A percentile compares a stretch with the other conserved stretches of the same genome.
These are phyloP conservation scores for Echinochloa phyllopogon DNA, from an alignment of 176 grass and related monocot species.

Conservation along the genomic window DNA sequence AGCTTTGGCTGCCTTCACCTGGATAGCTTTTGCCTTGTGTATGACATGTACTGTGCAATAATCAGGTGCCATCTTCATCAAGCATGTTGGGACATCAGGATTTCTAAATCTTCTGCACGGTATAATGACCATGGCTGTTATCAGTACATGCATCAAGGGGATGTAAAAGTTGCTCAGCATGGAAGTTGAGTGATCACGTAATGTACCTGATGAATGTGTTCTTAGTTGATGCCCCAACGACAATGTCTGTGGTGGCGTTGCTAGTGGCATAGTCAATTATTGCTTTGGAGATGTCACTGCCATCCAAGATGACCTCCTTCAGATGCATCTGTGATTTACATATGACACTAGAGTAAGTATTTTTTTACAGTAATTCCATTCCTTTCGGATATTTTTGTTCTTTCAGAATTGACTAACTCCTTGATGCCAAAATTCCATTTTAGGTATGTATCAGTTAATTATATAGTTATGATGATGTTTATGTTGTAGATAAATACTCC, in stretches of 20 bases:
- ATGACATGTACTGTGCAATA: conserved; percentile 92
- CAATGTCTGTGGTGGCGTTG: conserved; percentile 62
- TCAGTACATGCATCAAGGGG: conserved; percentile 44
- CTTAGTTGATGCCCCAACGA: conserved; percentile 66
- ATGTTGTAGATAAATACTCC: conserved; percentile 7
- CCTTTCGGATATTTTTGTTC: neutral
- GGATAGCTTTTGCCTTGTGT: conserved; percentile 75
- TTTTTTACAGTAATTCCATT: conserved; percentile 1
- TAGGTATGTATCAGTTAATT: conserved; percentile 33
- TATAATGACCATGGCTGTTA: conserved; percentile 38
- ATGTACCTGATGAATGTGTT: conserved; percentile 69
- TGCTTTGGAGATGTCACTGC: conserved; percentile 71
- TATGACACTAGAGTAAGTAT: conserved; percentile 19
- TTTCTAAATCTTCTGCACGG: conserved; percentile 77
- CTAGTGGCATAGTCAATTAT: conserved; percentile 63
- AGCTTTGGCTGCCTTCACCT: conserved; percentile 69
- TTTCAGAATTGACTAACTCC: neutral
- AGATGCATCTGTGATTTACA: conserved; percentile 70
- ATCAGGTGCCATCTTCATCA: conserved; percentile 83
- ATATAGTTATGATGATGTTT: neutral
- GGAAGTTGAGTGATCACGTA: conserved; percentile 10
- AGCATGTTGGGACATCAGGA: conserved; percentile 76
- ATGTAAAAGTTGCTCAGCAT: conserved; percentile 42
- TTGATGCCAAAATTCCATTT: neutral
- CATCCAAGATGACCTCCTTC: conserved; percentile 83